Percentiles rank a stretch among this genome's conserved stretches.
These are phyloP conservation scores for Leccinum longicurvipes DNA, from an alignment of 768 basidiomycete genomes.

Conservation along the genomic window DNA sequence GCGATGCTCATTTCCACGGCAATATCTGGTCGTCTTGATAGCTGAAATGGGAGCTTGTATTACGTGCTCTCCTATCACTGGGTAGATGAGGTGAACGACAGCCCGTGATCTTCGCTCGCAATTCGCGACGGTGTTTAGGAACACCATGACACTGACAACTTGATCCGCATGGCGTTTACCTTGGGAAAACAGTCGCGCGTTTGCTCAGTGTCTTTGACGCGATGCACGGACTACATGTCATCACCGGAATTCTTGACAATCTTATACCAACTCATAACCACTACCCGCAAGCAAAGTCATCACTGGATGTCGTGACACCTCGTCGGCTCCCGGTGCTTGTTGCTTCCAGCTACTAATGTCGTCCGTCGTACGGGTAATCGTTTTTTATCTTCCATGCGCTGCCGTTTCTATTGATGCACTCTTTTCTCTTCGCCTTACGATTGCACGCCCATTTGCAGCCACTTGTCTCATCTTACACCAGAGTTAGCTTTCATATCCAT, in stretches of 20 bases:
- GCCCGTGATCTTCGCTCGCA: neutral
- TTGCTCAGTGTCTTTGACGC: neutral
- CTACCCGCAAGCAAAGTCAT: slow-evolving; percentile 34
- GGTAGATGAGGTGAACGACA: slow-evolving; percentile 3
- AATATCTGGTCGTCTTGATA: neutral
- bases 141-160: neutral
- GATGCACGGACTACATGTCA: slow-evolving; percentile 14
- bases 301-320: slow-evolving; percentile 24
- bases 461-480: neutral
- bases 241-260: slow-evolving; percentile 39
- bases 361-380: slow-evolving; percentile 37
- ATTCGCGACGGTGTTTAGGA: neutral
- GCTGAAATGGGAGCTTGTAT: slow-evolving; percentile 20
- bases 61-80: slow-evolving; percentile 26
- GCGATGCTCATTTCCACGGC: slow-evolving; percentile 29
- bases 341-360: slow-evolving; percentile 32
- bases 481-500: slow-evolving; percentile 27
- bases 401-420: slow-evolving; percentile 35
- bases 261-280: slow-evolving; percentile 39
- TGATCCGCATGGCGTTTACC: neutral
- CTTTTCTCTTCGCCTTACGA: slow-evolving; percentile 37
- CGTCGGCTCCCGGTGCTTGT: neutral
- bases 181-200: neutral
- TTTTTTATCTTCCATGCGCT: slow-evolving; percentile 35
- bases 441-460: neutral